These are phyloP conservation scores for Cryoendolithus antarcticus DNA, from an alignment of 2,329 filamentous ascomycete genomes.

Conservation along the genomic window DNA sequence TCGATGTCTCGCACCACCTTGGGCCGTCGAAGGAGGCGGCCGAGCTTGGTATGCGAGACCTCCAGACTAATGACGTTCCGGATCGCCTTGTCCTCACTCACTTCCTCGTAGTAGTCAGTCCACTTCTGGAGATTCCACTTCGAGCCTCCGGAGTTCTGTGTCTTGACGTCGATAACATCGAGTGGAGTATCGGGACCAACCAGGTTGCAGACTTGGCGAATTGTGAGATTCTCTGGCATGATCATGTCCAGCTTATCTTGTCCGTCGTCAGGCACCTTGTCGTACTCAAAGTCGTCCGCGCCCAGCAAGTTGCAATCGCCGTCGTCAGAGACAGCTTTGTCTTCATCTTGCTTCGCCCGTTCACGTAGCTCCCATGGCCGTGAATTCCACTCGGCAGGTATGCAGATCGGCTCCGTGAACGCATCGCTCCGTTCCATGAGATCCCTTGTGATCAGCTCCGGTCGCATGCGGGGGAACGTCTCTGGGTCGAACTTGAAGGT, in stretches of 20 bases:
- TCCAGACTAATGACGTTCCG: conserved; percentile 60
- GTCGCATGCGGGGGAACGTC: conserved; percentile 50
- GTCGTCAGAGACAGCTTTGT: no score
- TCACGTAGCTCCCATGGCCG: conserved; percentile 27
- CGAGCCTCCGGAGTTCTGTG: conserved; percentile 45
- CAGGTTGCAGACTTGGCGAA: conserved; percentile 50
- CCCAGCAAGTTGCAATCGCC: conserved; percentile 17
- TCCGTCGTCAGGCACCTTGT: conserved; percentile 42
- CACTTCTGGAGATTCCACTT: conserved; percentile 54
- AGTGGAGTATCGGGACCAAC: conserved; percentile 51
- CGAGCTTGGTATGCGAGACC: conserved; percentile 51
- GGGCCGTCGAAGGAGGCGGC: conserved; percentile 49
- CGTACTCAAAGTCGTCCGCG: conserved; percentile 33
- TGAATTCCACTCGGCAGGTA: conserved; percentile 50
- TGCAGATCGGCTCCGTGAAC: conserved; percentile 56
- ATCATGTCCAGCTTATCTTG: conserved; percentile 58
- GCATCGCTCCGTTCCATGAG: conserved; percentile 50
- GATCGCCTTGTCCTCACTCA: conserved; percentile 46
- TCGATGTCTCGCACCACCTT: conserved; percentile 54
- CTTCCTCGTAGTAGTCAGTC: conserved; percentile 56
- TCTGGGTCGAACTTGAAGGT: conserved; percentile 49
- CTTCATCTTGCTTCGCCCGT: conserved; percentile 1
- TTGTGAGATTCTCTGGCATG: conserved; percentile 51
- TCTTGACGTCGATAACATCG: conserved; percentile 58
- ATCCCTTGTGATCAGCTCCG: conserved; percentile 50